Conservation (phyloP, 352 stramenopile genomes). For the Globisporangium carolinianum region DNA sequence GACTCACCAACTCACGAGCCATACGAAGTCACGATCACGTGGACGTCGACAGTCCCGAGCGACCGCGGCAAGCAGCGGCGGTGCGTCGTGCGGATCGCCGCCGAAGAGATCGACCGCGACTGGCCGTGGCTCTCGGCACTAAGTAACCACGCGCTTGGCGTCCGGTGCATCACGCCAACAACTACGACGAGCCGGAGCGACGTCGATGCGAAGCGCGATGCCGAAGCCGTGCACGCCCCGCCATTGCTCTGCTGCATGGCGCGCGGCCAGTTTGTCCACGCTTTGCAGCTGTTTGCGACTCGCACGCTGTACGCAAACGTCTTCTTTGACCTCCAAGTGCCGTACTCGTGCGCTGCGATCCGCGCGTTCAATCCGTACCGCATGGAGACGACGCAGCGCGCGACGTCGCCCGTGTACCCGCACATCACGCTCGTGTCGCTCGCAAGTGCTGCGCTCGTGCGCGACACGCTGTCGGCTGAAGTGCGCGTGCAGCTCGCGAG, state of each 20-base stretch:
- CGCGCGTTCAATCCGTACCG: slow-evolving; percentile 81
- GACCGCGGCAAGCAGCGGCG: slow-evolving; percentile 6
- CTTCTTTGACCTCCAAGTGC: slow-evolving; percentile 76
- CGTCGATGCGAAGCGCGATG: not conserved
- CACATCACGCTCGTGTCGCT: slow-evolving; percentile 59
- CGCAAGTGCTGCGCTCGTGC: slow-evolving; percentile 39
- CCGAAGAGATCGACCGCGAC: slow-evolving; percentile 38
- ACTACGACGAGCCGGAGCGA: slow-evolving; percentile 8
- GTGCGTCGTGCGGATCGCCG: slow-evolving; percentile 35
- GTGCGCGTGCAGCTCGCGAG: slow-evolving; percentile 27
- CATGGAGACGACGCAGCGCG: slow-evolving; percentile 25
- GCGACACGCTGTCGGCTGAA: slow-evolving; percentile 32
- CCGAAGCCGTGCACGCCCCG: slow-evolving; percentile 10
- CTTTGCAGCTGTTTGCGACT: slow-evolving; percentile 56
- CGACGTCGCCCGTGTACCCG: slow-evolving; percentile 58
- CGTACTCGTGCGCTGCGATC: slow-evolving; percentile 68
- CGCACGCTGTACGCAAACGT: slow-evolving; percentile 71
- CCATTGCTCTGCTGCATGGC: slow-evolving; percentile 57
- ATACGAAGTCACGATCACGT: slow-evolving; percentile 14
- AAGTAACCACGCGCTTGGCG: slow-evolving; percentile 44
- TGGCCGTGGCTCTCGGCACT: slow-evolving; percentile 64
- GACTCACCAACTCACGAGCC: slow-evolving; percentile 5
- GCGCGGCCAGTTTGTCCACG: slow-evolving; percentile 67
- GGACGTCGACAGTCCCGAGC: slow-evolving; percentile 2
- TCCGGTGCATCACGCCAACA: slow-evolving; percentile 20